These are phyloP conservation scores for Trichomonascus vanleenenianus DNA, from an alignment of 805 yeast species.

Conservation along the genomic window DNA sequence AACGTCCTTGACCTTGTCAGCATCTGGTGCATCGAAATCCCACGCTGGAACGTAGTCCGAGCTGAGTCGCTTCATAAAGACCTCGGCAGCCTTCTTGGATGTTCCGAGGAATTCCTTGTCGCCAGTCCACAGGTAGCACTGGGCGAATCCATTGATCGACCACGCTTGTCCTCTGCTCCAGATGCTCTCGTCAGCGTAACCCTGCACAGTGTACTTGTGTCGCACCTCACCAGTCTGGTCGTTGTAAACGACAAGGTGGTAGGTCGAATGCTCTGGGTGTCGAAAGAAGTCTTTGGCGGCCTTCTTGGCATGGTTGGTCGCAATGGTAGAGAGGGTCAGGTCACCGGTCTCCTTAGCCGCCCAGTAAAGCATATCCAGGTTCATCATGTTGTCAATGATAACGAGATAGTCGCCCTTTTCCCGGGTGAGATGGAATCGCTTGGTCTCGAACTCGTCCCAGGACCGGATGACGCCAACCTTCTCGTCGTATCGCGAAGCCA, in stretches of 20 bases:
- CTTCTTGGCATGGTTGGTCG: conserved; percentile 26
- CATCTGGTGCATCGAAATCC: conserved; percentile 27
- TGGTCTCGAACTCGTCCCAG: conserved; percentile 23
- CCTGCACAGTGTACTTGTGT: conserved; percentile 24
- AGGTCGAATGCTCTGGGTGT: conserved; percentile 24
- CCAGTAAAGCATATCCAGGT: too few species aligned
- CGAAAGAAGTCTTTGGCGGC: conserved; percentile 25
- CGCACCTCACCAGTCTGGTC: conserved; percentile 18
- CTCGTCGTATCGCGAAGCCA: conserved; percentile 20
- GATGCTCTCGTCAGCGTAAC: conserved; percentile 22
- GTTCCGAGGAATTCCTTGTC: conserved; percentile 22
- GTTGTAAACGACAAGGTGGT: conserved; percentile 24
- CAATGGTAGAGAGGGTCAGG: conserved; percentile 21
- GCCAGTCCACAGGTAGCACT: conserved; percentile 22
- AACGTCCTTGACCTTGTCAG: conserved; percentile 18
- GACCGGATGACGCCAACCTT: conserved; percentile 23
- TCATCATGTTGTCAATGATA: conserved; percentile 21
- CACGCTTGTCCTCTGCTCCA: conserved; percentile 29
- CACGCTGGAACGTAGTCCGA: conserved; percentile 26
- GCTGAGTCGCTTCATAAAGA: conserved; percentile 18
- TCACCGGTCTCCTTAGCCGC: conserved; percentile 25
- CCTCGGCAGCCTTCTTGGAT: conserved; percentile 18
- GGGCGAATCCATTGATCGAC: conserved; percentile 25
- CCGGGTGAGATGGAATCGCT: conserved; percentile 12
- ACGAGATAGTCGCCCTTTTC: conserved; percentile 21